phyloP scores from a whole-genome alignment of 2,329 filamentous ascomycete genomes.

The Paecilomyces dactylethromorphus region DNA sequence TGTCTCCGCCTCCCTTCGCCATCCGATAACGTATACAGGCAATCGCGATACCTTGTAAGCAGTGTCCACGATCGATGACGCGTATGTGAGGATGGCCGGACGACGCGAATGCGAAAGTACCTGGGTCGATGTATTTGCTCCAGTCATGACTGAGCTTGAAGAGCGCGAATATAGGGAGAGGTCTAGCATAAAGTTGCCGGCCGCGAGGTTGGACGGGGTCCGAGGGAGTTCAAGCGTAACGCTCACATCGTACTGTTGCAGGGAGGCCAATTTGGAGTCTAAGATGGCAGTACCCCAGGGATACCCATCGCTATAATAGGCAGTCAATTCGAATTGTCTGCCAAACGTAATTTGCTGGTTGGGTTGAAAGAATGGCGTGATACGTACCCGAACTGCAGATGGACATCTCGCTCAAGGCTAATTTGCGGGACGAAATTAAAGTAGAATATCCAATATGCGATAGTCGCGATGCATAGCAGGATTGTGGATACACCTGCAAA shows the following conservation, averaged over 20 bases:
- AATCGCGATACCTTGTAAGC: constrained; percentile 58
- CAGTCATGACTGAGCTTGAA: constrained; percentile 23
- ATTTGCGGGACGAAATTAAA: constrained; percentile 61
- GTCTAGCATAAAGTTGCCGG: constrained; percentile 93
- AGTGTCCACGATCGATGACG: constrained; percentile 60
- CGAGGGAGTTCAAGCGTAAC: constrained; percentile 71
- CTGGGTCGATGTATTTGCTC: constrained; percentile 21
- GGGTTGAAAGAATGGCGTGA: constrained; percentile 4
- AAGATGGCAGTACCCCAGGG: constrained; percentile 50
- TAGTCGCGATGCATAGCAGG: constrained; percentile 52
- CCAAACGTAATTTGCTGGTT: not conserved
- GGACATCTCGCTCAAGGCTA: constrained; percentile 54
- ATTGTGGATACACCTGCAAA: constrained; percentile 46
- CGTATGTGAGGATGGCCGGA: constrained; percentile 73
- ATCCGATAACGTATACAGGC: constrained; percentile 63
- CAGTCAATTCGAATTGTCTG: not conserved
- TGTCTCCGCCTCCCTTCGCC: constrained; percentile 56
- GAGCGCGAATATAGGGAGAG: constrained; percentile 58
- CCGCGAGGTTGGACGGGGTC: constrained; percentile 65
- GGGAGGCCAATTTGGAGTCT: constrained; percentile 52
- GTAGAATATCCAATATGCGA: constrained; percentile 63
- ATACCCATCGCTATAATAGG: constrained; percentile 29
- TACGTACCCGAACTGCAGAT: constrained; percentile 59
- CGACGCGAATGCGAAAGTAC: constrained; percentile 61
- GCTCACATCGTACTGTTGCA: constrained; percentile 79